A percentile compares a stretch with the other conserved stretches of the same genome.
These are phyloP conservation scores for Geoglossum glabrum DNA, from an alignment of 495 filamentous ascomycete genomes.

Conservation along the genomic window DNA sequence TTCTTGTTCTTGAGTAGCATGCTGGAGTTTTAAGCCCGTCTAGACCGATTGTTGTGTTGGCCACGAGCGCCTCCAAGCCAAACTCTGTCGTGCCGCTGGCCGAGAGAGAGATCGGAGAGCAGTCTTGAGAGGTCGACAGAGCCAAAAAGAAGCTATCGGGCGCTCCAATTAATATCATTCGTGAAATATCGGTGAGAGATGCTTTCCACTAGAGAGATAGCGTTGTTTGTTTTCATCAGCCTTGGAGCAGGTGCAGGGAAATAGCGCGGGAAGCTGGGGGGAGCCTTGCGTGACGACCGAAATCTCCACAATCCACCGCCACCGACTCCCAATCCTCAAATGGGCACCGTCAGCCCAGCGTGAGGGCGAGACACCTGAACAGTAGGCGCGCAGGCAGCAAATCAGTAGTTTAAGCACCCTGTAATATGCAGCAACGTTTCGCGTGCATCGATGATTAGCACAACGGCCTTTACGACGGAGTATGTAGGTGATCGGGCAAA, in stretches of 20 bases:
- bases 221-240: background rate
- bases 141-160: background rate
- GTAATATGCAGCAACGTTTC: conserved; percentile 1
- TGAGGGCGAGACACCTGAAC: background rate
- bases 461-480: background rate
- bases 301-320: no score
- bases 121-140: no score
- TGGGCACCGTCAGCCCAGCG: background rate
- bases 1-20: no score
- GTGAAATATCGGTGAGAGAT: no score
- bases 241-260: background rate
- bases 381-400: background rate
- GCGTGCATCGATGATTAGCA: background rate
- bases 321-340: no score
- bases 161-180: background rate
- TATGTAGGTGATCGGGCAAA: background rate
- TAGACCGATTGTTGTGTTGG: no score
- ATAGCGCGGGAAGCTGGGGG: background rate
- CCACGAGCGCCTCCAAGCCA: no score
- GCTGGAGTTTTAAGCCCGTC: no score
- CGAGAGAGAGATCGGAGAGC: no score
- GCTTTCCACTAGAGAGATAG: no score
- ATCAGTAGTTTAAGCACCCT: background rate
- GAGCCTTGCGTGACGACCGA: background rate
- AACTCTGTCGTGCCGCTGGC: no score